Conservation (phyloP, 2,329 filamentous ascomycete species). For the Fusarium redolens region DNA sequence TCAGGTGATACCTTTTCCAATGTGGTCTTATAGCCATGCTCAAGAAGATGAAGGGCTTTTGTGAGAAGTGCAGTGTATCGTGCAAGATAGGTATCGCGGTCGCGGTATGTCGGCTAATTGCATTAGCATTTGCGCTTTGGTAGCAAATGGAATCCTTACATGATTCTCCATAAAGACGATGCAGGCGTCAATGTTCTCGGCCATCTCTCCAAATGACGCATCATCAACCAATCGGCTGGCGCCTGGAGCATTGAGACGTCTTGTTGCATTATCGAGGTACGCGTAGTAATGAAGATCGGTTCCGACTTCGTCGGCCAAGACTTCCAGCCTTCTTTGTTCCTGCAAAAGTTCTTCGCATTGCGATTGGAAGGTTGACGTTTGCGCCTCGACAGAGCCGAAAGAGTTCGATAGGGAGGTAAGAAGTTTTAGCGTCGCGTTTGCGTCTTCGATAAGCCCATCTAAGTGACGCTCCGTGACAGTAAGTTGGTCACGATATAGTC, state of each 20-base stretch:
- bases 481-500: slow-evolving; percentile 84
- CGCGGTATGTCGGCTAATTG: slow-evolving; percentile 79
- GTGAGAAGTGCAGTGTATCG: slow-evolving; percentile 85
- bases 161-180: slow-evolving; percentile 92
- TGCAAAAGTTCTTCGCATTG: slow-evolving; percentile 89
- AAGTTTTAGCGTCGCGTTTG: slow-evolving; percentile 78
- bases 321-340: slow-evolving; percentile 83
- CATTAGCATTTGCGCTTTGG: background rate
- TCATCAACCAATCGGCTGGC: slow-evolving; percentile 87
- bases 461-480: slow-evolving; percentile 84
- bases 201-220: slow-evolving; percentile 87
- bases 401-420: slow-evolving; percentile 84
- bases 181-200: slow-evolving; percentile 88
- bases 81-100: slow-evolving; percentile 87
- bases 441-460: slow-evolving; percentile 80
- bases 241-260: slow-evolving; percentile 90
- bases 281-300: slow-evolving; percentile 95
- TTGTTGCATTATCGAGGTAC: slow-evolving; percentile 90
- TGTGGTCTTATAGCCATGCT: slow-evolving; percentile 65
- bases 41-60: slow-evolving; percentile 71
- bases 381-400: slow-evolving; percentile 86
- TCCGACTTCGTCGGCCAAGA: slow-evolving; percentile 84
- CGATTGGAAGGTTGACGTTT: slow-evolving; percentile 92
- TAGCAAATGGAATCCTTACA: slow-evolving; percentile 59
- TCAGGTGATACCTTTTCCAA: slow-evolving; percentile 66